A percentile compares a stretch with the other conserved stretches of the same genome.
These are phyloP conservation scores for Westerdykella ornata DNA, from an alignment of 2,329 filamentous ascomycete species.

Conservation along the genomic window DNA sequence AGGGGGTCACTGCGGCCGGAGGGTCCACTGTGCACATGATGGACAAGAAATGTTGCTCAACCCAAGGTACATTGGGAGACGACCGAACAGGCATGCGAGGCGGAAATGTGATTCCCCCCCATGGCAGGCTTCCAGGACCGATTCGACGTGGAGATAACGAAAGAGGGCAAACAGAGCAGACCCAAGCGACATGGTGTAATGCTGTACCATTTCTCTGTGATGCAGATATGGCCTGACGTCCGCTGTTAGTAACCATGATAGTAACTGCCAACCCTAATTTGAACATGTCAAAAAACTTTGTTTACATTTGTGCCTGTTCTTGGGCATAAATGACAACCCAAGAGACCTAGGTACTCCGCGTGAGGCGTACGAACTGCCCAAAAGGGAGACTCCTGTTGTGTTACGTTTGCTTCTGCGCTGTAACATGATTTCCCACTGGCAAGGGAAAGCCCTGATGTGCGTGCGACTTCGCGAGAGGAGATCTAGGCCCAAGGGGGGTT, in stretches of 20 bases:
- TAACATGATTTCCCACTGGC: constrained; percentile 21
- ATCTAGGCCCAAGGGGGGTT: constrained; percentile 9
- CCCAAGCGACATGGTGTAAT: constrained; percentile 6
- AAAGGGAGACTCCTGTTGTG: constrained; percentile 17
- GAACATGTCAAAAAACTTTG: constrained; percentile 27
- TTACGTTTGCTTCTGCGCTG: constrained; percentile 28
- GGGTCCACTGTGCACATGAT: constrained; percentile 17
- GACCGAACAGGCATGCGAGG: too few species aligned
- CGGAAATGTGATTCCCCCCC: constrained; percentile 10
- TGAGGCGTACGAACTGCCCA: constrained; percentile 12
- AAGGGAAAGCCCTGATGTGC: constrained; percentile 14
- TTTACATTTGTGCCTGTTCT: constrained; percentile 21
- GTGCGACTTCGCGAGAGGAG: constrained; percentile 19
- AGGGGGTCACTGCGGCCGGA: constrained; percentile 4
- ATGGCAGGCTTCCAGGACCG: constrained; percentile 15
- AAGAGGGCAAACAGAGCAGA: constrained; percentile 20
- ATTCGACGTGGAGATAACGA: constrained; percentile 26
- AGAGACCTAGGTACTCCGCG: constrained; percentile 23
- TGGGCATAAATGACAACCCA: constrained; percentile 18
- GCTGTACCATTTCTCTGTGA: constrained; percentile 10
- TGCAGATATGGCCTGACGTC: constrained; percentile 25
- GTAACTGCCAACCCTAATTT: constrained; percentile 11
- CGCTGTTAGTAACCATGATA: constrained; percentile 24
- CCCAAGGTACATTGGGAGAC: constrained; percentile 18
- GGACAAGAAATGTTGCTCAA: constrained; percentile 12